Evolutionary conservation across 306 rosid species (phyloP), one percentile per base, ranked within the genome.

Genomic region (Neltuma alba): DNA sequence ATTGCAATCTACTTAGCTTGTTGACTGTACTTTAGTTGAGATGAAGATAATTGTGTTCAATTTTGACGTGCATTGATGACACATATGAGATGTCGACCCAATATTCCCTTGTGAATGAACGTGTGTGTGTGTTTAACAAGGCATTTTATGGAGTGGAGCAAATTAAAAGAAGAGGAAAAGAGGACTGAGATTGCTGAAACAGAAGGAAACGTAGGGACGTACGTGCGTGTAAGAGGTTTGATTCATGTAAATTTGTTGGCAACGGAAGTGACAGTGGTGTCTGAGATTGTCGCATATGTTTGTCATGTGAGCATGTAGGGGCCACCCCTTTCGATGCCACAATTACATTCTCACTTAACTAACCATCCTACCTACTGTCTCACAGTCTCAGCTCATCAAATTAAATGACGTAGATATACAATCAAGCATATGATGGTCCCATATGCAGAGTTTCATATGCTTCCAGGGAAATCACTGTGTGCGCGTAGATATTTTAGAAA

Each of bases 241-340:
- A 28, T 28, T 83, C 68, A 74, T 70, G 85, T 47, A 70, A 77
- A 77, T 28, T 65, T 86, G 89, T 86, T 84, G 88, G 87, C 47
- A 77, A 81, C 47, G 16, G 37, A 47, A 48, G 33, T 65, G 30
- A 25, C n/a, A 23, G 75, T 74, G 63, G 74, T 78, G n/a, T 65
- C 28, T 65, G 30, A 34, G 1, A 6, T 30, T 80, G 83, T 77
- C 74, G 74, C 14, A 7, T 16, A 45, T 15, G 20, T 11, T 14
- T 11, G 52, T 69, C 85, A 82, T 77, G 88, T 86, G 85, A 78
- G 18, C 2, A 78, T 62, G 86, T 21, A 7, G 28, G 30, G 85
- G 21, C 77, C 83, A 84, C 28, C 60, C 25, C 44, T 55, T 69
- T 30, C 25, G 1, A 18, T 23, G 33, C 74, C 34, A 58, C 72